Evolutionary conservation across 176 grass and related monocot species (phyloP).

Genomic region (Oryza longistaminata): DNA sequence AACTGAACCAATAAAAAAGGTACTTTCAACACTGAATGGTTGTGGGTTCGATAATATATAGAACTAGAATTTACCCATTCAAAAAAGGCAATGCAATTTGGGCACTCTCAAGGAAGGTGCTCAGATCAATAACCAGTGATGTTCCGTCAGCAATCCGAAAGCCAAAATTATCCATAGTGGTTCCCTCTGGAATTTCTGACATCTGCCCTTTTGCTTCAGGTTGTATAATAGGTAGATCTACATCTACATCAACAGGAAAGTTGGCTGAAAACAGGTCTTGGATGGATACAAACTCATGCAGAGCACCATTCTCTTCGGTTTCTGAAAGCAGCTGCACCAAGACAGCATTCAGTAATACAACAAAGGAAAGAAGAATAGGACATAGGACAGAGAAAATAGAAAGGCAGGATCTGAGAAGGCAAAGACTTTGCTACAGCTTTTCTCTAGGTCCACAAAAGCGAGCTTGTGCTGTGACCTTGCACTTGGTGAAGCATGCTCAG

Average conservation of each 20-base stretch:
- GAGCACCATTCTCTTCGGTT: constrained; percentile 44
- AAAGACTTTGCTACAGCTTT: constrained; percentile 54
- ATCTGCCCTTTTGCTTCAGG: constrained; percentile 25
- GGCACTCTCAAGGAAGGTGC: constrained; percentile 40
- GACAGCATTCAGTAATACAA: constrained; percentile 32
- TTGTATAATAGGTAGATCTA: constrained; percentile 22
- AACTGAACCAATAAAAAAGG: not conserved
- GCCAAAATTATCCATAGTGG: not conserved
- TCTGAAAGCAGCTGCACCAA: constrained; percentile 53
- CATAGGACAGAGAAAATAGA: not conserved
- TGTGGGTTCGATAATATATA: not conserved
- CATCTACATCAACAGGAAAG: constrained; percentile 50
- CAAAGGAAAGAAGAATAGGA: not conserved
- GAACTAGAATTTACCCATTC: constrained; percentile 63
- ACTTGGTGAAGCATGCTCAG: constrained; percentile 57
- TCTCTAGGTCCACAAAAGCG: constrained; percentile 74
- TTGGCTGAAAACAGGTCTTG: constrained; percentile 62
- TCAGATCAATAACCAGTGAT: constrained; percentile 61
- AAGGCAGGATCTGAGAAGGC: constrained; percentile 20
- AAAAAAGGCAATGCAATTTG: constrained; percentile 70
- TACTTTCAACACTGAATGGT: not conserved
- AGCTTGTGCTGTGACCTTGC: constrained; percentile 48
- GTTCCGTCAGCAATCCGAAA: not conserved
- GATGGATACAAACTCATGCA: constrained; percentile 47
- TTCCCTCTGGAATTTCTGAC: constrained; percentile 26